Conservation (phyloP, 495 filamentous ascomycete genomes). For the Pseudevernia furfuracea region DNA sequence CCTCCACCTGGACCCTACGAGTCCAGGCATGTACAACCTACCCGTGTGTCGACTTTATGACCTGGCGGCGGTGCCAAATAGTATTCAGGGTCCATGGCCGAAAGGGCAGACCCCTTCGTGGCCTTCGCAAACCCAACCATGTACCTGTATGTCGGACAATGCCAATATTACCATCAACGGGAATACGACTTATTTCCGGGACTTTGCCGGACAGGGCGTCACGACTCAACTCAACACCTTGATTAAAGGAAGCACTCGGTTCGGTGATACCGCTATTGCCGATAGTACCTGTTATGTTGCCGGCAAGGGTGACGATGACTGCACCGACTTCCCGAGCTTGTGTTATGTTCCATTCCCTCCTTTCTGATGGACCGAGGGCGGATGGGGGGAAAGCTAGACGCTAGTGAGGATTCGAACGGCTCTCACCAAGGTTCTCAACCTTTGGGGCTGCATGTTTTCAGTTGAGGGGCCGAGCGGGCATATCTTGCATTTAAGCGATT, state of each 20-base stretch:
- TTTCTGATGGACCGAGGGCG: too few relatives aligned
- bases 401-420: too few relatives aligned
- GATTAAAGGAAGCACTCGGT: not conserved
- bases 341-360: too few relatives aligned
- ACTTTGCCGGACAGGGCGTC: not conserved
- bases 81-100: not conserved
- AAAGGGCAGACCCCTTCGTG: not conserved
- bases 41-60: not conserved
- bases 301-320: not conserved
- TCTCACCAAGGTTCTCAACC: too few relatives aligned
- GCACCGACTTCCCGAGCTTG: not conserved
- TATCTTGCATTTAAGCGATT: too few relatives aligned
- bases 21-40: not conserved
- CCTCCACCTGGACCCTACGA: not conserved
- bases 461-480: too few relatives aligned
- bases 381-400: too few relatives aligned
- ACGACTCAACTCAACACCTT: not conserved
- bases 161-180: not conserved
- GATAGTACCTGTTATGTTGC: not conserved
- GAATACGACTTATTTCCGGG: not conserved
- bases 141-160: not conserved
- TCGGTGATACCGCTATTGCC: too few relatives aligned
- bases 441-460: too few relatives aligned
- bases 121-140: not conserved
- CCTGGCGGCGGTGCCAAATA: not conserved